Evolutionary conservation across 169 alveolate genomes (phyloP).

Genomic region (Babesia caballi): DNA sequence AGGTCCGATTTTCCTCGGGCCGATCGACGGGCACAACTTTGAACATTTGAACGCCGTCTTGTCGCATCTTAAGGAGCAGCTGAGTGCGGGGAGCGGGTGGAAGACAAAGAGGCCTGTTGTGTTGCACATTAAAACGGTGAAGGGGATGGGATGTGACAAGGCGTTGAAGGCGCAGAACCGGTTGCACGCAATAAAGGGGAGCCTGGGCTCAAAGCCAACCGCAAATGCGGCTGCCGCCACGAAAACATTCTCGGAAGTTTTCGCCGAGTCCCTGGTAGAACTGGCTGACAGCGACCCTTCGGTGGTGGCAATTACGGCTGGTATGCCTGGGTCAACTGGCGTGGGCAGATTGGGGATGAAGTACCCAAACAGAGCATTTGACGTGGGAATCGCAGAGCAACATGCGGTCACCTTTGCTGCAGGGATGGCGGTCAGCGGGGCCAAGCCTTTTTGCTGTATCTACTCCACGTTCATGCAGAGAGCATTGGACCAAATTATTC

Average conservation of each 20-base stretch:
- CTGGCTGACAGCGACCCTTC: constrained; percentile 66
- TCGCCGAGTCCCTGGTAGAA: constrained; percentile 66
- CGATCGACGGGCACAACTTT: constrained; percentile 79
- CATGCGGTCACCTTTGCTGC: constrained; percentile 87
- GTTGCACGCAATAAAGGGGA: constrained; percentile 70
- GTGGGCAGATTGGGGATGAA: constrained; percentile 66
- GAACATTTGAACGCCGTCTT: constrained; percentile 64
- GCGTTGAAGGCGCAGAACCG: constrained; percentile 72
- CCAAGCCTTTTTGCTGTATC: constrained; percentile 76
- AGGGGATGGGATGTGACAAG: constrained; percentile 75
- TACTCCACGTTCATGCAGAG: constrained; percentile 87
- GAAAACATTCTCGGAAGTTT: constrained; percentile 69
- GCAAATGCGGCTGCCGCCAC: not conserved
- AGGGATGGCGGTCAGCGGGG: constrained; percentile 80
- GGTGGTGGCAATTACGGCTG: constrained; percentile 79
- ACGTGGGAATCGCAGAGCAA: constrained; percentile 89
- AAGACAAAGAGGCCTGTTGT: constrained; percentile 64
- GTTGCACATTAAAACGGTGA: constrained; percentile 75
- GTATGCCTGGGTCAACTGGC: constrained; percentile 86
- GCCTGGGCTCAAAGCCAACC: constrained; percentile 11
- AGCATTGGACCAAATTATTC: constrained; percentile 82
- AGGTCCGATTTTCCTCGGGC: constrained; percentile 72
- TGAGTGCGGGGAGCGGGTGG: constrained; percentile 18
- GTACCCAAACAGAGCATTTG: constrained; percentile 78
- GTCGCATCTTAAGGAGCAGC: not conserved